Evolutionary conservation across 495 filamentous ascomycete species (phyloP), one percentile per base, ranked within the genome.

Genomic region (Emericellopsis terricola): DNA sequence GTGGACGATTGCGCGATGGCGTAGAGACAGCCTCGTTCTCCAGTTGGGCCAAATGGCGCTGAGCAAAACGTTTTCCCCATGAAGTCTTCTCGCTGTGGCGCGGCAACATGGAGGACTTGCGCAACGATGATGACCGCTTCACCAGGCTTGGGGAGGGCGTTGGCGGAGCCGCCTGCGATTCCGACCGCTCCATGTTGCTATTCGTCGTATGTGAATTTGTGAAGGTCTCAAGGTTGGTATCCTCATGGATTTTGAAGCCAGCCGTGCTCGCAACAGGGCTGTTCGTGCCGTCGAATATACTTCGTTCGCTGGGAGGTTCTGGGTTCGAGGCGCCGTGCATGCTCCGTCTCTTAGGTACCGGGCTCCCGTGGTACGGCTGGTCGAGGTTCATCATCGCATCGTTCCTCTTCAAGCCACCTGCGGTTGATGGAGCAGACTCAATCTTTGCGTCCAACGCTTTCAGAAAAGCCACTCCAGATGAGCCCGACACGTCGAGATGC

Each of bases 371-470:
- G 38, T 64, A 71, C 11, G 72, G 57, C 32, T 78, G 74, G 41
- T 91, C 87, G 10, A 91, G 52, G 45, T 81, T 80, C 79, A 92
- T 89, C 10, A 78, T 76, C 4, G 79, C 77, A 52, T 97, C 89
- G 44, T 74, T 91, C 31, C 91, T 72, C 57, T 96, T 96, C 29
- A 97, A 56, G 0, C 89, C 89, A 49, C 87, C 94, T 19, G 78
- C 73, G 30, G 78, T 73, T 14, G 65, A 52, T 11, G 74, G 57
- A 20, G 65, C 56, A 8, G 37, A 28, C 24, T 57, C 56, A 34
- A 27, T 50, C 13, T 42, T 50, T 3, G 39, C 41, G 20, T 64
- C 62, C 16, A 56, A 39, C 27, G 66, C 50, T 42, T 57, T 60
- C n/a, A 60, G 48, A 35, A 69, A 30, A 38, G 54, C 35, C 43